A percentile compares a stretch with the other conserved stretches of the same genome.
These are phyloP conservation scores for Passalora sequoiae DNA, from an alignment of 2,329 filamentous ascomycete species.

Conservation along the genomic window DNA sequence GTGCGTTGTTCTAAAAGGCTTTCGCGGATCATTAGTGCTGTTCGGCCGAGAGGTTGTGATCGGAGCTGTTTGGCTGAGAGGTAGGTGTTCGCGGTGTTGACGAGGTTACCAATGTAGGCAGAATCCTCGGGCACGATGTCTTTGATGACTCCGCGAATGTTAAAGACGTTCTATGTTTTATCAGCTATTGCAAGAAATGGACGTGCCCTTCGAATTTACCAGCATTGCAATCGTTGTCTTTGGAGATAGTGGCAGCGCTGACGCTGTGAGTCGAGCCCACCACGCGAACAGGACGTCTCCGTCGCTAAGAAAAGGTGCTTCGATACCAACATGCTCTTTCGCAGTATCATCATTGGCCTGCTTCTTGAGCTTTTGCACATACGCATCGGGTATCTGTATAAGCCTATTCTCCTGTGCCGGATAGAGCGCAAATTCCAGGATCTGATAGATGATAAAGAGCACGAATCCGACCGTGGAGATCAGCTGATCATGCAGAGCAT, in stretches of 20 bases:
- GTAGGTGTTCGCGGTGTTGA: background rate
- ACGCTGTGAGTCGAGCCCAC: conserved; percentile 11
- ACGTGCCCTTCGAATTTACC: background rate
- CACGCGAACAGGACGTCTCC: conserved; percentile 28
- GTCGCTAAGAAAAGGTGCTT: conserved; percentile 21
- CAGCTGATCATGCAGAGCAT: conserved; percentile 12
- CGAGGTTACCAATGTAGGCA: conserved; percentile 6
- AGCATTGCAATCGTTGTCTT: background rate
- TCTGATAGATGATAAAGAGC: conserved; percentile 12
- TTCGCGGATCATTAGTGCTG: conserved; percentile 10
- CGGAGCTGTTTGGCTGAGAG: conserved; percentile 5
- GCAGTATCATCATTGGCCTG: conserved; percentile 17
- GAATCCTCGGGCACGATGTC: conserved; percentile 4
- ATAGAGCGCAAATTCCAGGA: conserved; percentile 7
- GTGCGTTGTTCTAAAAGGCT: conserved; percentile 9
- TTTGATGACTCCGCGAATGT: conserved; percentile 20
- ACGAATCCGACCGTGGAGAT: conserved; percentile 8
- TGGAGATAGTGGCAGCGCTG: background rate
- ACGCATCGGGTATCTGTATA: conserved; percentile 13
- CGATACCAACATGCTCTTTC: conserved; percentile 7
- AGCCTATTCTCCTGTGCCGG: conserved; percentile 3
- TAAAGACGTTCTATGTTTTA: conserved; percentile 23
- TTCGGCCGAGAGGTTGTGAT: conserved; percentile 1
- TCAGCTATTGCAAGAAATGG: conserved; percentile 10
- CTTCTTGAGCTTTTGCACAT: conserved; percentile 17